Base-by-base conservation (phyloP, 2,329 filamentous ascomycete species). In the Fusarium sp. region DNA sequence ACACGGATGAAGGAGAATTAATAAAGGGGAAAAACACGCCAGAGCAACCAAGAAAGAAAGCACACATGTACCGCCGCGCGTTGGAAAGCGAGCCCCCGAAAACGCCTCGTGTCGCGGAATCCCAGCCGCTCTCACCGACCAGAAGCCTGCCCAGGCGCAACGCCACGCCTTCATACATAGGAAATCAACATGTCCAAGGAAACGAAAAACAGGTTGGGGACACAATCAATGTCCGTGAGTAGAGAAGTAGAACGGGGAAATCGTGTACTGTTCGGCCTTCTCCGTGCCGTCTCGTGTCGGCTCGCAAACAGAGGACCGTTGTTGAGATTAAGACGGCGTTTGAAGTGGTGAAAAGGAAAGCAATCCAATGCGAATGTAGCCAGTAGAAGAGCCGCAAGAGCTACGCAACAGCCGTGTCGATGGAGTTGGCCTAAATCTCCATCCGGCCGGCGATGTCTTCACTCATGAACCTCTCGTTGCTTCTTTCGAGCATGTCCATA, bases 361-460 rank as follows among this genome's bases (percentile, higher is more conserved):
- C 40, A 58, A 60, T 27, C n/a, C 57, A 27, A 36, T 61, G 62
- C 25, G 25, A 31, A 27, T 36, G 10, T 59, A 16, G 46, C 25
- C n/a, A 49, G 42, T 40, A 25, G 27, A 51, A 49, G 27, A 36
- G 10, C 46, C 34, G 57, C 38, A 38, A 54, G 56, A 64, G 54
- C 23, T n/a, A 31, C 33, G n/a, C 44, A 46, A 38, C 25, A 11
- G 34, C 36, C 53, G 40, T 10, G n/a, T 34, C 50, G 16, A 58
- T 64, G 42, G 49, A 61, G 27, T 20, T 16, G 46, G 60, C 59
- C 77, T 83, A 88, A 71, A 90, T 85, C 74, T 90, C 88, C 87
- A 90, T 90, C 18, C 83, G 81, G 4, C 83, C 83, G 29, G 86
- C 87, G 50, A 90, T 83, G 66, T 90, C 88, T 77, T 90, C 88